Percentiles rank a stretch among this genome's conserved stretches.
Conservation (phyloP, 2,329 filamentous ascomycete species). For the Penicillium paneum region DNA sequence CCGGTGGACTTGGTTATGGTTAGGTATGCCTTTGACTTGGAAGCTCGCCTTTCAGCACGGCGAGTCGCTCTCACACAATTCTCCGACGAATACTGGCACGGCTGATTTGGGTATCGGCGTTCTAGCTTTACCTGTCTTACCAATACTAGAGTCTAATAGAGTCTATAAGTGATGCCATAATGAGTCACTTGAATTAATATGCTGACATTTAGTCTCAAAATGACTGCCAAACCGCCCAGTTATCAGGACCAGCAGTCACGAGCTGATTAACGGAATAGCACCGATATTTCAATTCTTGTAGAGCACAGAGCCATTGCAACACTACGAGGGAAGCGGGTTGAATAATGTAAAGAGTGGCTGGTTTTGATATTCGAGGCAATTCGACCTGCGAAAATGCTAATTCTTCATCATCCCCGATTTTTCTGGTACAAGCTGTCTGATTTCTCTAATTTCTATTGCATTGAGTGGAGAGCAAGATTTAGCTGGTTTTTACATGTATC, state of each 20-base stretch:
- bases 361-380: background rate
- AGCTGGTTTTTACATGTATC: too few relatives aligned
- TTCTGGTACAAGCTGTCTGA: too few relatives aligned
- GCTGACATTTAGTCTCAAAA: background rate
- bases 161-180: background rate
- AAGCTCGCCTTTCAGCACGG: background rate
- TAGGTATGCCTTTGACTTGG: background rate
- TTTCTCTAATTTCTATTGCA: too few relatives aligned
- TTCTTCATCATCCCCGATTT: background rate
- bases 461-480: too few relatives aligned
- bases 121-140: background rate
- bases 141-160: background rate
- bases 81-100: background rate
- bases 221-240: background rate
- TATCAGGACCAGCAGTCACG: background rate
- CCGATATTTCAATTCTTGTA: background rate
- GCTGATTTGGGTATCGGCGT: background rate
- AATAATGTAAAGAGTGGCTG: background rate
- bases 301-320: background rate
- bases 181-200: background rate
- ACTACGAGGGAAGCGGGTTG: background rate
- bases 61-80: background rate
- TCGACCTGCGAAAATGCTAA: background rate
- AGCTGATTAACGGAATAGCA: background rate
- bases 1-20: background rate